These are phyloP conservation scores for Potentilla sterilis DNA, from an alignment of 306 rosid genomes.

Conservation along the genomic window DNA sequence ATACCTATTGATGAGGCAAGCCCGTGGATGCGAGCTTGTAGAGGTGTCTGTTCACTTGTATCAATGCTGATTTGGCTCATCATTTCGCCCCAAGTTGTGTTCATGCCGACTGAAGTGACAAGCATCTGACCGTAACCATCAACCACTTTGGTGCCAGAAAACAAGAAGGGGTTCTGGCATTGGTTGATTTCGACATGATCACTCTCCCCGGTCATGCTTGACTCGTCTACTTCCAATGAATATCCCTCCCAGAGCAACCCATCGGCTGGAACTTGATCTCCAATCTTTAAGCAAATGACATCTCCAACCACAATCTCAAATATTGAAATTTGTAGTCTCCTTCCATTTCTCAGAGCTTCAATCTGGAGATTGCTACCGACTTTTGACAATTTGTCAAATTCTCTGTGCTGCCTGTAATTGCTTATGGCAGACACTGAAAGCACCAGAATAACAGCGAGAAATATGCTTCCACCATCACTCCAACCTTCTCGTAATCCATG, in stretches of 20 bases:
- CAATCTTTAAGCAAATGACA: constrained; percentile 37
- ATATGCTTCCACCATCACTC: constrained; percentile 40
- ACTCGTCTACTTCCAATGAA: constrained; percentile 43
- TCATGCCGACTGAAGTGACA: constrained; percentile 50
- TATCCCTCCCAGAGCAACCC: constrained; percentile 43
- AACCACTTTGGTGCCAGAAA: constrained; percentile 44
- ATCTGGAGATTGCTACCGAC: constrained; percentile 31
- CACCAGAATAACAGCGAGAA: constrained; percentile 34
- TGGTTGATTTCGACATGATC: constrained; percentile 31
- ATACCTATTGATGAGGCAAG: constrained; percentile 39
- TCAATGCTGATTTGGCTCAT: constrained; percentile 37
- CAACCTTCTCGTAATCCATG: constrained; percentile 39
- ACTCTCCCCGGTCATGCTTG: constrained; percentile 56
- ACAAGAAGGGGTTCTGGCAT: constrained; percentile 34
- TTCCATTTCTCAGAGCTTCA: constrained; percentile 34
- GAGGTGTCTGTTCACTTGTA: constrained; percentile 31
- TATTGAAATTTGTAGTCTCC: constrained; percentile 28
- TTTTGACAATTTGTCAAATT: constrained; percentile 38
- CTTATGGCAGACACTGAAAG: constrained; percentile 31
- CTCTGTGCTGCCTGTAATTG: constrained; percentile 35
- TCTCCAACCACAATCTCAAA: constrained; percentile 50
- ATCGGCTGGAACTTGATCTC: constrained; percentile 55
- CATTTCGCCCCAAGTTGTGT: constrained; percentile 51
- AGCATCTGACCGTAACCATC: constrained; percentile 44
- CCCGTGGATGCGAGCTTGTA: constrained; percentile 36